Evolutionary conservation across 2,329 filamentous ascomycete genomes (phyloP), one percentile per base, ranked within the genome.

Genomic region (Fusarium secorum): DNA sequence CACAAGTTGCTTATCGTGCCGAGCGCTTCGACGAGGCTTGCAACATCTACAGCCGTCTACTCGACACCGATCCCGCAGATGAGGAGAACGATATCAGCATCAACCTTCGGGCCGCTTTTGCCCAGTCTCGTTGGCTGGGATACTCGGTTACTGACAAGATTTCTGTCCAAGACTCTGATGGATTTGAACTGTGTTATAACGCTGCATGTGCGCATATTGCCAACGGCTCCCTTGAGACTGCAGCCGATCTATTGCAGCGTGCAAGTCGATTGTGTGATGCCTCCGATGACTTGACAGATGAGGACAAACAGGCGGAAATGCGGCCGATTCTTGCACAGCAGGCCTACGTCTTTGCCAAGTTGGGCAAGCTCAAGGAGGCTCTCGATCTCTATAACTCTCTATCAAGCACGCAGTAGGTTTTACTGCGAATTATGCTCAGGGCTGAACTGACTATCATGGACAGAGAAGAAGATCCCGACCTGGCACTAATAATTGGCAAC

Each of bases 171-270:
- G 89, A 93, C 74, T 81, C 92, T 30, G 91, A 94, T 68, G 88
- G 90, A 4, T 96, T 96, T 74, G 93, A 96, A 82, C 90, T 91
- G 30, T 90, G 92, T 15, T 97, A 93, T 82, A 97, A 97, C 79
- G 87, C 89, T 28, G 93, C 92, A 13, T 95, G 93, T 78, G 86
- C 86, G 24, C 89, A 88, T 78, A 90, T 96, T 74, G 91, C 91
- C 18, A 85, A 88, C 49, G 91, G 89, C 11, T 90, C 93, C 73
- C 83, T 93, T 39, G 85, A 82, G 8, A 87, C 89, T 71, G 93
- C 89, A 3, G 85, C 89, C 26, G 83, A 91, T 28, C 83, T 95
- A 61, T 82, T 96, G 65, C 91, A 90, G 80, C 86, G 90, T 58
- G 90, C 93, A 5, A 87, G 86, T 73, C 87, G 90, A 72, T 83